A percentile compares a stretch with the other conserved stretches of the same genome.
Evolutionary conservation across 2,329 filamentous ascomycete species (phyloP).

Genomic region (Tolypocladium tropicale): DNA sequence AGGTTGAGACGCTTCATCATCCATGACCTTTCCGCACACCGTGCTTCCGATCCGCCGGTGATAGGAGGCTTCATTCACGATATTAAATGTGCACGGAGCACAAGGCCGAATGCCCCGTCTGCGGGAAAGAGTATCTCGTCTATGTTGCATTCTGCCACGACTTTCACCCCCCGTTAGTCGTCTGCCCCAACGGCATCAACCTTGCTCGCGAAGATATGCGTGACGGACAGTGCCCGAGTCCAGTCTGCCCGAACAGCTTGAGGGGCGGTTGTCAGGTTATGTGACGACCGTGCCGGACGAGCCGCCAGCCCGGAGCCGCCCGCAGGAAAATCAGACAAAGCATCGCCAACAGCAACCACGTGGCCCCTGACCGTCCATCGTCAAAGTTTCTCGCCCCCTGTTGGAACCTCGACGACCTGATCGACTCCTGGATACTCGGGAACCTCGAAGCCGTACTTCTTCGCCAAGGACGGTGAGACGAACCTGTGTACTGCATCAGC

Average conservation of each 20-base stretch:
- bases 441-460: constrained; percentile 78
- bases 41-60: constrained; percentile 1
- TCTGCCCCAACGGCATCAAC: constrained; percentile 34
- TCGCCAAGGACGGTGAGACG: constrained; percentile 63
- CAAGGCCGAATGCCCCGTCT: constrained; percentile 46
- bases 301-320: not conserved
- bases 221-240: constrained; percentile 46
- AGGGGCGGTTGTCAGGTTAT: constrained; percentile 45
- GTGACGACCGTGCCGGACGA: constrained; percentile 20
- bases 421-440: constrained; percentile 79
- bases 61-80: constrained; percentile 13
- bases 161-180: constrained; percentile 37
- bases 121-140: constrained; percentile 48
- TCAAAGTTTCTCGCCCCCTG: constrained; percentile 43
- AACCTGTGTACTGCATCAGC: constrained; percentile 45
- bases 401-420: constrained; percentile 70
- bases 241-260: constrained; percentile 47
- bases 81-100: constrained; percentile 55
- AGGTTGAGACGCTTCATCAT: not conserved
- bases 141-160: constrained; percentile 46
- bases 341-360: not conserved
- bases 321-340: not conserved
- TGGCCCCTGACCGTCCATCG: not conserved
- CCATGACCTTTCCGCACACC: constrained; percentile 1
- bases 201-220: constrained; percentile 34